phyloP scores from a whole-genome alignment of 1,139 yeast genomes.

The Kurtzmaniella quercitrusa region DNA sequence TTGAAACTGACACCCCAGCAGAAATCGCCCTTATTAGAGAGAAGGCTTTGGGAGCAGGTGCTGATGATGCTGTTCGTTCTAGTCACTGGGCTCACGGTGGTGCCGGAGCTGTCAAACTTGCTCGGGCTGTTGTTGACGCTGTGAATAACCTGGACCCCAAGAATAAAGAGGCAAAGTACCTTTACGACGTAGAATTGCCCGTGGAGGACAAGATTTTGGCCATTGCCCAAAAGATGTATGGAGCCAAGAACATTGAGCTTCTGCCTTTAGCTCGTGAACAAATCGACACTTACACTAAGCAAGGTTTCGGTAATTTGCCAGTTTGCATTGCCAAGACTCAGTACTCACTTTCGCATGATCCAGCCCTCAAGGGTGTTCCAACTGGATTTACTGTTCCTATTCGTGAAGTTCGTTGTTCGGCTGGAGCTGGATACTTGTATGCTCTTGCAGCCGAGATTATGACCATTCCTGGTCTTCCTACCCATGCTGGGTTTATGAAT shows the following conservation, averaged over 20 bases:
- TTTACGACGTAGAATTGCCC: constrained; percentile 56
- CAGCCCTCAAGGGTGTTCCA: constrained; percentile 79
- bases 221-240: constrained; percentile 73
- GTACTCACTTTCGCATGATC: constrained; percentile 77
- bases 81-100: constrained; percentile 87
- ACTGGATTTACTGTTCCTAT: constrained; percentile 74
- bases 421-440: constrained; percentile 80
- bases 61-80: constrained; percentile 67
- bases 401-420: constrained; percentile 73
- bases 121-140: constrained; percentile 65
- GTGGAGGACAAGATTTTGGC: constrained; percentile 62
- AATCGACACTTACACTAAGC: constrained; percentile 60
- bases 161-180: constrained; percentile 42
- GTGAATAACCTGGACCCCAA: constrained; percentile 29
- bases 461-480: constrained; percentile 82
- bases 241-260: constrained; percentile 65
- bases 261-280: constrained; percentile 64
- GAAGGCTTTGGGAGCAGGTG: constrained; percentile 69
- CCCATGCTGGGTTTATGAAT: constrained; percentile 81
- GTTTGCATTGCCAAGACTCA: constrained; percentile 83
- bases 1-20: constrained; percentile 65
- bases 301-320: constrained; percentile 73
- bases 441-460: constrained; percentile 81
- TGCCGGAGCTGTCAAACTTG: constrained; percentile 64
- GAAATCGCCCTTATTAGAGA: constrained; percentile 61